Percentiles rank a stretch among this genome's conserved stretches.
Evolutionary conservation across 2,329 filamentous ascomycete genomes (phyloP).

Genomic region (Lachnellula occidentalis): DNA sequence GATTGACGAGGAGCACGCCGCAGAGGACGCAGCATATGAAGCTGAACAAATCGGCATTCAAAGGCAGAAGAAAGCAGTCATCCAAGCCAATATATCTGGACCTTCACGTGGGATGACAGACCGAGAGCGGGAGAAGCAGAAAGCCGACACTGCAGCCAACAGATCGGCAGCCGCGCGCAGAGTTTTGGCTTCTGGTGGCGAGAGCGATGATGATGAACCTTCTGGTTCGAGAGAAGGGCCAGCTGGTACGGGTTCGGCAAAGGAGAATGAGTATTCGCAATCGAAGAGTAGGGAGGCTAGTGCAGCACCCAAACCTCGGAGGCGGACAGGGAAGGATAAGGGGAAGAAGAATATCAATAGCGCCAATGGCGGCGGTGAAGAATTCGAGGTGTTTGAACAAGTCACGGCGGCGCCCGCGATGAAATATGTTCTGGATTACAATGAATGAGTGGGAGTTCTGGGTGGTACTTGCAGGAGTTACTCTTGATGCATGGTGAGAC

Average conservation of each 20-base stretch:
- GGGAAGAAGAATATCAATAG: conserved; percentile 26
- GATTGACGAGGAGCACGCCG: conserved; percentile 41
- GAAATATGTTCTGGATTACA: neutral
- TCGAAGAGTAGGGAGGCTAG: conserved; percentile 13
- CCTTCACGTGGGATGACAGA: neutral
- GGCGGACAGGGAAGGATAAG: conserved; percentile 14
- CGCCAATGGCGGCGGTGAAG: conserved; percentile 25
- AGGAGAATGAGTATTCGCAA: conserved; percentile 17
- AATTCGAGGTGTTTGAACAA: conserved; percentile 24
- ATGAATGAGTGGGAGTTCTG: neutral
- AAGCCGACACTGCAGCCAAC: conserved; percentile 5
- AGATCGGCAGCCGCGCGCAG: conserved; percentile 11
- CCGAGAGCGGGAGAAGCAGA: neutral
- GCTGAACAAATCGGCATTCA: conserved; percentile 28
- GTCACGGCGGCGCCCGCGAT: neutral
- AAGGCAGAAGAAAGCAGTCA: conserved; percentile 26
- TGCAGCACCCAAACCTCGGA: conserved; percentile 16
- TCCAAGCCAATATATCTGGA: conserved; percentile 12
- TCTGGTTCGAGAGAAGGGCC: conserved; percentile 1
- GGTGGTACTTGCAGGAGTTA: too few relatives aligned
- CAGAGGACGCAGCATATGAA: conserved; percentile 43
- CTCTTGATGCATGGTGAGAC: too few relatives aligned
- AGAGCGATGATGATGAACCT: conserved; percentile 13
- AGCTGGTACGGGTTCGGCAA: conserved; percentile 10
- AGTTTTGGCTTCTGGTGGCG: conserved; percentile 9